Evolutionary conservation across 768 basidiomycete genomes (phyloP).

Genomic region (Suillus discolor): DNA sequence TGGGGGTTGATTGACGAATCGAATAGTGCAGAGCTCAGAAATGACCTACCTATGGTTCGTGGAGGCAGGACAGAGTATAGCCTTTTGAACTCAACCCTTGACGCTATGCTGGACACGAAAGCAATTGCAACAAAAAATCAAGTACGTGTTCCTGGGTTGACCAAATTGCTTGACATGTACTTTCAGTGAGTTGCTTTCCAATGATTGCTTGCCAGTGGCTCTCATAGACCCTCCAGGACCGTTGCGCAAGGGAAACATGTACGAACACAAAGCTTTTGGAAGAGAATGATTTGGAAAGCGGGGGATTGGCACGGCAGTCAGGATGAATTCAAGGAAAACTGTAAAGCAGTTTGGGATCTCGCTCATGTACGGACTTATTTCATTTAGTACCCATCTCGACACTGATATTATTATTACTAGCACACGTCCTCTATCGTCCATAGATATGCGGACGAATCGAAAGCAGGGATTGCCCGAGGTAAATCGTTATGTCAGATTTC

Average conservation of each 20-base stretch:
- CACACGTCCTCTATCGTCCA: not conserved
- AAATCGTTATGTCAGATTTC: not conserved
- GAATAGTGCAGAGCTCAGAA: not conserved
- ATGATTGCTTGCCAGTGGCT: not conserved
- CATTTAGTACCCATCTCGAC: not conserved
- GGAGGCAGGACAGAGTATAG: not conserved
- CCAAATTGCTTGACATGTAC: not conserved
- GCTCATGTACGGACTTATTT: not conserved
- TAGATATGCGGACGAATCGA: not conserved
- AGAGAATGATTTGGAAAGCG: not conserved
- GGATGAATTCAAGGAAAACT: accelerated
- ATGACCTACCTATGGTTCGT: not conserved
- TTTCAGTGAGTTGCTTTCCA: not conserved
- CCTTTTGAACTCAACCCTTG: not conserved
- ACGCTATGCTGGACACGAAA: not conserved
- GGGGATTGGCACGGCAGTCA: not conserved
- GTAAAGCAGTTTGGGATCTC: not conserved
- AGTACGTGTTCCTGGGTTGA: not conserved
- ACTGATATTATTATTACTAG: not conserved
- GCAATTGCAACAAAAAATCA: not conserved
- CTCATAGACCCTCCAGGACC: not conserved
- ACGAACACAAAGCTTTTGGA: not conserved
- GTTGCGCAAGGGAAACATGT: not conserved
- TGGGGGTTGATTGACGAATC: not conserved
- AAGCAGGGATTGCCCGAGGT: not conserved